Evolutionary conservation across 225 moss, liverwort and hornwort genomes (phyloP).

Genomic region (Physcomitrellopsis africana): DNA sequence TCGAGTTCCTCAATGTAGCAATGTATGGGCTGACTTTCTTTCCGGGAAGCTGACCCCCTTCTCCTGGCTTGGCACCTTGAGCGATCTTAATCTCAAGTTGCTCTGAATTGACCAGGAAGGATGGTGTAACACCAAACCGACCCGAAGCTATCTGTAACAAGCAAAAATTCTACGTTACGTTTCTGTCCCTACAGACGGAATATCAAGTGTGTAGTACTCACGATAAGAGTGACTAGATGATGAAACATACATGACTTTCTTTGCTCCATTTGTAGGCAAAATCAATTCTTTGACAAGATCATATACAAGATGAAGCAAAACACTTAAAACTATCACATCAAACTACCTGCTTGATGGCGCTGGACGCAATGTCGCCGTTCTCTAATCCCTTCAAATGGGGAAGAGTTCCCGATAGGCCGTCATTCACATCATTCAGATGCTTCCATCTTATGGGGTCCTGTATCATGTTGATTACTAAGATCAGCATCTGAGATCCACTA

Average conservation of each 20-base stretch:
- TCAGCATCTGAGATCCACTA: background rate
- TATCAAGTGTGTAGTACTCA: background rate
- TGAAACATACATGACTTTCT: background rate
- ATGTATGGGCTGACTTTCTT: conserved; percentile 98
- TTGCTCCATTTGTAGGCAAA: background rate
- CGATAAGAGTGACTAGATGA: background rate
- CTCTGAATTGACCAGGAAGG: conserved; percentile 80
- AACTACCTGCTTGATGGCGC: conserved; percentile 88
- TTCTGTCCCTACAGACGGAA: background rate
- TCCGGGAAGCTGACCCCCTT: conserved; percentile 95
- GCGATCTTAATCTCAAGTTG: conserved; percentile 97
- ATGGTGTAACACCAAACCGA: conserved; percentile 93
- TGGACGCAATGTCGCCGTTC: conserved; percentile 93
- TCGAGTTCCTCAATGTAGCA: conserved; percentile 79
- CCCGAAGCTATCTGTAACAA: conserved; percentile 79
- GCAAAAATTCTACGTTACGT: background rate
- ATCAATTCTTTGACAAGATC: background rate
- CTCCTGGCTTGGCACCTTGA: conserved; percentile 96
- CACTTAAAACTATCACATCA: too few species aligned
- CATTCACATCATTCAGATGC: conserved; percentile 73
- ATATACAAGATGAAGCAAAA: background rate
- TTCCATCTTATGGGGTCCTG: conserved; percentile 96
- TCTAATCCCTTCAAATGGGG: conserved; percentile 92
- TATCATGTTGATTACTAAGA: background rate
- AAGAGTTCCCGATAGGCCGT: conserved; percentile 79